phyloP scores from a whole-genome alignment of 2,329 filamentous ascomycete genomes.

The Colletotrichum theobromicola region DNA sequence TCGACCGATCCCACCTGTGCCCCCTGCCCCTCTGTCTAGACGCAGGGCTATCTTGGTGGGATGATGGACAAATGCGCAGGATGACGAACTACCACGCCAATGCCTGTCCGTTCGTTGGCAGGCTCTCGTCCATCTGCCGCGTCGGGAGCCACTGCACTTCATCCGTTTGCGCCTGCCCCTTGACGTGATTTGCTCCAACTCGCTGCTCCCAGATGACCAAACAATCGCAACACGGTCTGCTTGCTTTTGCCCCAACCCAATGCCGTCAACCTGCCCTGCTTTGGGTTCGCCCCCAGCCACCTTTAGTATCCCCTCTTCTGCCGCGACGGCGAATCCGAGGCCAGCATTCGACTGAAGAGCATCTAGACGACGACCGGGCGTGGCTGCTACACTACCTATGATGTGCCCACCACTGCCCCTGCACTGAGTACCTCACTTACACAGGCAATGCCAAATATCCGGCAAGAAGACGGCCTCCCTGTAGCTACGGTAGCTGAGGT shows the following conservation, averaged over 20 bases:
- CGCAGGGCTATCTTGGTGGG: slow-evolving; percentile 6
- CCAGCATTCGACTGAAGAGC: neutral
- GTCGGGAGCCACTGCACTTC: neutral
- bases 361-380: neutral
- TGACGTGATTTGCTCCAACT: slow-evolving; percentile 1
- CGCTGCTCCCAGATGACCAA: neutral
- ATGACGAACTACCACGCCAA: slow-evolving; percentile 11
- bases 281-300: neutral
- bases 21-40: neutral
- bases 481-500: neutral
- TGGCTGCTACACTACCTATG: neutral
- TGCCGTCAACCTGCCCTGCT: neutral
- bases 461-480: neutral
- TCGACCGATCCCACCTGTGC: neutral
- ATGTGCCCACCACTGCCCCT: neutral
- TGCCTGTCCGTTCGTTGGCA: neutral
- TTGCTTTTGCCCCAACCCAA: neutral
- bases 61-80: slow-evolving; percentile 2
- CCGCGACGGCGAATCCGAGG: neutral
- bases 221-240: neutral
- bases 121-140: neutral
- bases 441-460: neutral
- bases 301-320: neutral
- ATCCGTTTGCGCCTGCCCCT: slow-evolving; percentile 7
- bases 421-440: neutral